Conservation (phyloP, 306 rosid genomes). For the Sicyos edulis region DNA sequence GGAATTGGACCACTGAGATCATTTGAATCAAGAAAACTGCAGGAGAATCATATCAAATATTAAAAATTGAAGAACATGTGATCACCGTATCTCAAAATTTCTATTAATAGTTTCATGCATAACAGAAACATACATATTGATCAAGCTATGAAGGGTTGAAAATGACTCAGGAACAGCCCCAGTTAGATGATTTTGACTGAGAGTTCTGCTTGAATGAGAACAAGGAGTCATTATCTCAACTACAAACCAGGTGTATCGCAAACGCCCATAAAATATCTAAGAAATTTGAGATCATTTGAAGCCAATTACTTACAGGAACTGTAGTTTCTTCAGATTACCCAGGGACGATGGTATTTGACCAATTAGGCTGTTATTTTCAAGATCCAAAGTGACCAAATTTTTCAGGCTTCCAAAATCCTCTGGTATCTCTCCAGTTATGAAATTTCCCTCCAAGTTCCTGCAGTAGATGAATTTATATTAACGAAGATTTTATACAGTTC, state of each 20-base stretch:
- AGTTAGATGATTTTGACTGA: slow-evolving; percentile 64
- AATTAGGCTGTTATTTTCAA: slow-evolving; percentile 56
- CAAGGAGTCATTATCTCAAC: slow-evolving; percentile 24
- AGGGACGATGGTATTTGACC: slow-evolving; percentile 82
- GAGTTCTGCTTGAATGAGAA: slow-evolving; percentile 49
- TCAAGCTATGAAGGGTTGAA: slow-evolving; percentile 48
- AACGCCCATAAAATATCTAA: slow-evolving; percentile 11
- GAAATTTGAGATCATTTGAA: slow-evolving; percentile 19
- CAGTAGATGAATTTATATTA: slow-evolving; percentile 24
- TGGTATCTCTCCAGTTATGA: slow-evolving; percentile 68
- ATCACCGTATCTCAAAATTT: background rate
- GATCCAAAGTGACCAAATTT: slow-evolving; percentile 60
- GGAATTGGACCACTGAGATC: slow-evolving; percentile 74
- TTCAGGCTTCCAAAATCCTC: slow-evolving; percentile 65
- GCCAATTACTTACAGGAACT: slow-evolving; percentile 68
- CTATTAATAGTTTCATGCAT: slow-evolving; percentile 14
- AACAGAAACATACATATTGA: slow-evolving; percentile 55
- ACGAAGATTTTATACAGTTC: slow-evolving; percentile 14
- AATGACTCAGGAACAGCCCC: slow-evolving; percentile 80
- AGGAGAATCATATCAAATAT: slow-evolving; percentile 34
- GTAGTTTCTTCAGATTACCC: slow-evolving; percentile 65
- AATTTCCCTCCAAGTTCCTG: slow-evolving; percentile 82
- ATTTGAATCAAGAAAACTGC: slow-evolving; percentile 77
- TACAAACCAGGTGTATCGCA: slow-evolving; percentile 21
- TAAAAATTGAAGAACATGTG: slow-evolving; percentile 27